These are phyloP conservation scores for Starmerella geochares DNA, from an alignment of 805 yeast genomes.

Conservation along the genomic window DNA sequence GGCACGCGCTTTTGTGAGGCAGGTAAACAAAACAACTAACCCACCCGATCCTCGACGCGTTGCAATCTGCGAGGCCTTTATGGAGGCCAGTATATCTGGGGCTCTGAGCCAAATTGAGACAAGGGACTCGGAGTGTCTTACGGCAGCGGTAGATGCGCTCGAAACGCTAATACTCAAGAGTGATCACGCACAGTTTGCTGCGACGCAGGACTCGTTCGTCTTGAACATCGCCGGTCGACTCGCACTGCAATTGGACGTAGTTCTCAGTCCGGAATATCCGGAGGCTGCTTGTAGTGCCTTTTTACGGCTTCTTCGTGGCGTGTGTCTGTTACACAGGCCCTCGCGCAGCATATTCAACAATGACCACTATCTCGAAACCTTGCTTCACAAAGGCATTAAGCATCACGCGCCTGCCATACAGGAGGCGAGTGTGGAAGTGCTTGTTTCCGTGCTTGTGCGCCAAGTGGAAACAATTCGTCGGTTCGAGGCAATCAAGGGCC, in stretches of 20 bases:
- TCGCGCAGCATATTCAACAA: slow-evolving; percentile 43
- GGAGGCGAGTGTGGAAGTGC: slow-evolving; percentile 40
- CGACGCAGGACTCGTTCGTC: slow-evolving; percentile 44
- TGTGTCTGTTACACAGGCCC: slow-evolving; percentile 47
- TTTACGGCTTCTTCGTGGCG: slow-evolving; percentile 42
- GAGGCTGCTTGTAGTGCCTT: slow-evolving; percentile 17
- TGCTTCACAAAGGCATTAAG: slow-evolving; percentile 14
- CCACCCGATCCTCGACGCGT: not conserved
- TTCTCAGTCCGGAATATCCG: not conserved
- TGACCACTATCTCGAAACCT: slow-evolving; percentile 29
- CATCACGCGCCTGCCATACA: slow-evolving; percentile 27
- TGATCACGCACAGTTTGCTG: slow-evolving; percentile 32
- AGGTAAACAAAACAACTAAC: not conserved
- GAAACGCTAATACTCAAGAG: slow-evolving; percentile 10
- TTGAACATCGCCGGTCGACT: slow-evolving; percentile 40
- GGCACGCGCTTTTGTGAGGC: too few species aligned
- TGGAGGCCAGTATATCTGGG: not conserved
- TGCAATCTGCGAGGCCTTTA: not conserved
- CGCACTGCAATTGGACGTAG: slow-evolving; percentile 15
- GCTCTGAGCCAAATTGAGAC: slow-evolving; percentile 12
- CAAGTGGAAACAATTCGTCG: slow-evolving; percentile 47
- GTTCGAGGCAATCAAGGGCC: slow-evolving; percentile 51
- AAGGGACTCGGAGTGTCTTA: slow-evolving; percentile 4
- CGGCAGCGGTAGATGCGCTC: not conserved
- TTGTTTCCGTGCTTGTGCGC: slow-evolving; percentile 50